Evolutionary conservation across 805 yeast genomes (phyloP).

Genomic region (Kazachstania bromeliacearum): DNA sequence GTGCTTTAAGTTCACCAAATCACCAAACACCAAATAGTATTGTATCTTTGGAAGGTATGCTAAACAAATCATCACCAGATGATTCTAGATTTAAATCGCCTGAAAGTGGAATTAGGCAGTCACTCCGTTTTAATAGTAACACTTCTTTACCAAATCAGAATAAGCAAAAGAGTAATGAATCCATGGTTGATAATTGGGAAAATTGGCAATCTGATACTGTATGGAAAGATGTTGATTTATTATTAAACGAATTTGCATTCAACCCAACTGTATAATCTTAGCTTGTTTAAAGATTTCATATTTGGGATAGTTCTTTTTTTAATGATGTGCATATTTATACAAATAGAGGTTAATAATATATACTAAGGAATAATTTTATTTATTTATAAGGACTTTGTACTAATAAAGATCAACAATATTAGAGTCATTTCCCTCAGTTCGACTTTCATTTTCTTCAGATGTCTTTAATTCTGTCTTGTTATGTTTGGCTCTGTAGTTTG

Average conservation of each 20-base stretch:
- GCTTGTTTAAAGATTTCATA: too few species aligned
- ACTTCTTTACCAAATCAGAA: not conserved
- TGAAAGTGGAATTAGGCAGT: not conserved
- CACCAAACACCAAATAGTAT: conserved; percentile 1
- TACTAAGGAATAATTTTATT: not conserved
- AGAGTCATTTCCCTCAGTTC: not conserved
- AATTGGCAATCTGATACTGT: conserved; percentile 36
- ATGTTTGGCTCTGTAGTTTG: not conserved
- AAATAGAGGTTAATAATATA: not conserved
- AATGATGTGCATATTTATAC: not conserved
- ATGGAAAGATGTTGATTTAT: conserved; percentile 73
- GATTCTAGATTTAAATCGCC: not conserved
- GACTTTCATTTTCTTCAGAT: not conserved
- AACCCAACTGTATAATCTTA: conserved; percentile 41
- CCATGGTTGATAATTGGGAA: conserved; percentile 29
- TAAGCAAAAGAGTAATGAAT: not conserved
- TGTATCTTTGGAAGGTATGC: conserved; percentile 1
- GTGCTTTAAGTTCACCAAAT: conserved; percentile 12
- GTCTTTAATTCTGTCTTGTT: too few species aligned
- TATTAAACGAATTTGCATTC: conserved; percentile 89
- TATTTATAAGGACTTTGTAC: not conserved
- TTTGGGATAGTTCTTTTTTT: too few species aligned
- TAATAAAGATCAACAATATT: conserved; percentile 1
- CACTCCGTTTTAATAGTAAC: not conserved
- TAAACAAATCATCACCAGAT: conserved; percentile 3